These are phyloP conservation scores for Pseudopithomyces chartarum DNA, from an alignment of 2,329 filamentous ascomycete species.

Conservation along the genomic window DNA sequence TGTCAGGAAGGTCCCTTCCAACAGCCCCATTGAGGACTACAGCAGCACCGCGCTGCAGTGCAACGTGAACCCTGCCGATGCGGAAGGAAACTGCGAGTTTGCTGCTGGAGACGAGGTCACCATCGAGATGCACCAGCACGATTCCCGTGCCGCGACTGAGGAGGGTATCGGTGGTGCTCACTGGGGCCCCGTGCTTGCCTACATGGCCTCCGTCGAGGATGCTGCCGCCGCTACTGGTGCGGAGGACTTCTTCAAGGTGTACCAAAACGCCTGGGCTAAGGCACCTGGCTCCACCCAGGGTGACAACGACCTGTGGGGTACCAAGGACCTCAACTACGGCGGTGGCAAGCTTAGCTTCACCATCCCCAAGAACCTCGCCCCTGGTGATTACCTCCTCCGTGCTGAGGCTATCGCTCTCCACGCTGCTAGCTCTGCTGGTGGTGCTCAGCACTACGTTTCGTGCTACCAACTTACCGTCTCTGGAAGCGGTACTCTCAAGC, in stretches of 20 bases:
- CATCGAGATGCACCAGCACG: conserved; percentile 39
- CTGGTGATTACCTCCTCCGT: conserved; percentile 51
- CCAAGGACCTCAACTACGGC: conserved; percentile 50
- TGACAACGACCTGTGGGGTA: conserved; percentile 46
- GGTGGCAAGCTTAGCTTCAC: conserved; percentile 28
- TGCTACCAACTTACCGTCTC: conserved; percentile 50
- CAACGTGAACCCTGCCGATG: conserved; percentile 33
- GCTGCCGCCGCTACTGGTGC: conserved; percentile 50
- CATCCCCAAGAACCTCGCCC: conserved; percentile 43
- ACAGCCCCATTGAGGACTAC: conserved; percentile 38
- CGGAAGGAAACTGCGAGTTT: conserved; percentile 31
- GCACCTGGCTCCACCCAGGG: conserved; percentile 43
- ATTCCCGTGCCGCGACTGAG: conserved; percentile 25
- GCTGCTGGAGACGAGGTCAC: conserved; percentile 33
- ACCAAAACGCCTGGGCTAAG: conserved; percentile 46
- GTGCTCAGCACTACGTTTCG: conserved; percentile 53
- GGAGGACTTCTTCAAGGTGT: conserved; percentile 57
- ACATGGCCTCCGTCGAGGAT: conserved; percentile 50
- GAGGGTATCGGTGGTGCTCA: conserved; percentile 46
- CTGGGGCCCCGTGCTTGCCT: conserved; percentile 59
- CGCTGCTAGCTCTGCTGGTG: conserved; percentile 41
- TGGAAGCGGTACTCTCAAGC: conserved; percentile 34
- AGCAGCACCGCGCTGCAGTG: conserved; percentile 36
- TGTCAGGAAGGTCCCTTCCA: conserved; percentile 30
- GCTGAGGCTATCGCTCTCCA: conserved; percentile 54